Evolutionary conservation across 257 asterid species (phyloP).

Genomic region (Fraxinus americana): DNA sequence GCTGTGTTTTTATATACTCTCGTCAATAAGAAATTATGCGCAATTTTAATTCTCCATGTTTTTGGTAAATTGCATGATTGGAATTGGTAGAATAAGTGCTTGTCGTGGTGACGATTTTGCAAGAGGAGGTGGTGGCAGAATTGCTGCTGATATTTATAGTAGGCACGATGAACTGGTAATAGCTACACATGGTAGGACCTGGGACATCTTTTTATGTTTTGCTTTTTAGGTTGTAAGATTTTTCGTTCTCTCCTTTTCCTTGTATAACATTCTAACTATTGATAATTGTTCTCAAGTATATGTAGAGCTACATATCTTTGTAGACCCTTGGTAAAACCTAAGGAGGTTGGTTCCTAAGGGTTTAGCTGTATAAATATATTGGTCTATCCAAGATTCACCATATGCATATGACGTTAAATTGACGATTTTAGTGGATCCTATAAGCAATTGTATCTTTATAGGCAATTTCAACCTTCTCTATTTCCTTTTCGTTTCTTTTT

Average conservation of each 20-base stretch:
- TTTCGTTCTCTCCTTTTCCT: neutral
- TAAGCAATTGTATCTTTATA: neutral
- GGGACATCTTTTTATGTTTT: neutral
- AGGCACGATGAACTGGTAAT: constrained; percentile 88
- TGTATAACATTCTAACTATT: neutral
- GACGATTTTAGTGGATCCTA: neutral
- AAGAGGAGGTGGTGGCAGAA: constrained; percentile 98
- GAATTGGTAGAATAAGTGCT: constrained; percentile 83
- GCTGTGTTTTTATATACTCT: neutral
- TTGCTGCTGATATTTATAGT: constrained; percentile 88
- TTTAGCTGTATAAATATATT: constrained; percentile 12
- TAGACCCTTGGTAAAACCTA: constrained; percentile 5
- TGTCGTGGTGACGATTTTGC: constrained; percentile 94
- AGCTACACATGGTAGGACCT: constrained; percentile 68
- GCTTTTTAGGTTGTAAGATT: neutral
- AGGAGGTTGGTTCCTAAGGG: neutral
- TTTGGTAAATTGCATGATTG: constrained; percentile 74
- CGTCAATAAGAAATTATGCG: neutral
- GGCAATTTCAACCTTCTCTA: neutral
- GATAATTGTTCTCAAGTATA: neutral
- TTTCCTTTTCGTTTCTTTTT: neutral
- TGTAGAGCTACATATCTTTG: neutral
- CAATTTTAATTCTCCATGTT: constrained; percentile 20
- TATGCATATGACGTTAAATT: neutral
- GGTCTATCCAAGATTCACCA: neutral